Conservation (phyloP, 345 rosid genomes). For the Arabis alpina region DNA sequence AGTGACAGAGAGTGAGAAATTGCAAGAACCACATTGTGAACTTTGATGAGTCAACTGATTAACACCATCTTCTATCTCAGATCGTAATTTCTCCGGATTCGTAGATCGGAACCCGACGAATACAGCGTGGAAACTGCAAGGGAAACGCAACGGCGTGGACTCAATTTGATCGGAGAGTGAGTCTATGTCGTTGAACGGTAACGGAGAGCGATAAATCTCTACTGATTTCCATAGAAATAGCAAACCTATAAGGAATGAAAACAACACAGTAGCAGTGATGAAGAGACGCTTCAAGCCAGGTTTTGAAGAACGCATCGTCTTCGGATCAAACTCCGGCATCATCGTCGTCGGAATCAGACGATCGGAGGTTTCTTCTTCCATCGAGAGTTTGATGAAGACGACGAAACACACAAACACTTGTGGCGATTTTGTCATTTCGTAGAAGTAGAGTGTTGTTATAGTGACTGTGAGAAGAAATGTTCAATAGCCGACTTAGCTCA, state of each 20-base stretch:
- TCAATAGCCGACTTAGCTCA: conserved; percentile 44
- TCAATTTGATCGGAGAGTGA: conserved; percentile 55
- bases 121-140: conserved; percentile 67
- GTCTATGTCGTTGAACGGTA: conserved; percentile 79
- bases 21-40: conserved; percentile 61
- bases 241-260: conserved; percentile 76
- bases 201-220: conserved; percentile 88
- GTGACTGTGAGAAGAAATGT: fast-evolving
- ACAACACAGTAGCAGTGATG: conserved; percentile 66
- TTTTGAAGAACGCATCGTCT: conserved; percentile 62
- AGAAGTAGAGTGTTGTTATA: fast-evolving
- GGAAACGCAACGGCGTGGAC: conserved; percentile 57
- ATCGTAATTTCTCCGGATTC: conserved; percentile 44
- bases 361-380: conserved; percentile 61
- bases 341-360: conserved; percentile 27
- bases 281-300: conserved; percentile 86
- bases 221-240: conserved; percentile 88
- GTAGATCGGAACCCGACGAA: conserved; percentile 53
- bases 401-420: conserved; percentile 41
- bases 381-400: conserved; percentile 39
- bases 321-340: conserved; percentile 46
- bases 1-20: conserved; percentile 63
- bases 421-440: conserved; percentile 3
- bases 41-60: conserved; percentile 45
- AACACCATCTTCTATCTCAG: conserved; percentile 53